phyloP scores from a whole-genome alignment of 2,329 filamentous ascomycete species.

The Colletotrichum tropicicola region DNA sequence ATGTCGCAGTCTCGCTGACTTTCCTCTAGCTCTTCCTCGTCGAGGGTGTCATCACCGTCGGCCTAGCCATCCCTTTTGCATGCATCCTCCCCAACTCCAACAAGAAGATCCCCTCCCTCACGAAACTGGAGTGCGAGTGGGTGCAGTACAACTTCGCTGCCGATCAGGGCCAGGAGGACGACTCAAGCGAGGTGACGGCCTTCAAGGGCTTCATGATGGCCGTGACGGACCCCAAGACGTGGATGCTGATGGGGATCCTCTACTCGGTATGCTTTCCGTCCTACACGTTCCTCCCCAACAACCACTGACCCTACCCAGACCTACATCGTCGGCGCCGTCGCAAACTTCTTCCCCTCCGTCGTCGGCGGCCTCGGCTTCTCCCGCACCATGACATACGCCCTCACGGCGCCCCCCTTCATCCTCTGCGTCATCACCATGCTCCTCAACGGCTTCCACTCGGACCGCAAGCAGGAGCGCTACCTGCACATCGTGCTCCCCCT shows the following conservation, averaged over 20 bases:
- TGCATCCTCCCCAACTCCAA: constrained; percentile 31
- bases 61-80: constrained; percentile 24
- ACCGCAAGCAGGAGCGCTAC: constrained; percentile 76
- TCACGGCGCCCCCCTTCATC: constrained; percentile 55
- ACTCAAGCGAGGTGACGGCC: constrained; percentile 29
- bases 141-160: constrained; percentile 28
- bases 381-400: constrained; percentile 33
- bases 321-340: constrained; percentile 39
- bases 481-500: constrained; percentile 73
- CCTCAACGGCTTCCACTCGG: constrained; percentile 66
- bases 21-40: constrained; percentile 11
- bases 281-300: not conserved
- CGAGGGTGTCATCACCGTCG: constrained; percentile 30
- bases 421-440: constrained; percentile 48
- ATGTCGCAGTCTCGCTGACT: not conserved
- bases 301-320: constrained; percentile 25
- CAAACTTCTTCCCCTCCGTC: constrained; percentile 38
- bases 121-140: constrained; percentile 28
- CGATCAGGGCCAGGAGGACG: constrained; percentile 27
- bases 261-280: constrained; percentile 31
- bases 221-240: constrained; percentile 44
- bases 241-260: constrained; percentile 44
- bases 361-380: constrained; percentile 34
- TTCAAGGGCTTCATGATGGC: constrained; percentile 37
- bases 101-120: constrained; percentile 27